A percentile compares a stretch with the other conserved stretches of the same genome.
Conservation (phyloP, 345 rosid species). For the Aquilaria sinensis region DNA sequence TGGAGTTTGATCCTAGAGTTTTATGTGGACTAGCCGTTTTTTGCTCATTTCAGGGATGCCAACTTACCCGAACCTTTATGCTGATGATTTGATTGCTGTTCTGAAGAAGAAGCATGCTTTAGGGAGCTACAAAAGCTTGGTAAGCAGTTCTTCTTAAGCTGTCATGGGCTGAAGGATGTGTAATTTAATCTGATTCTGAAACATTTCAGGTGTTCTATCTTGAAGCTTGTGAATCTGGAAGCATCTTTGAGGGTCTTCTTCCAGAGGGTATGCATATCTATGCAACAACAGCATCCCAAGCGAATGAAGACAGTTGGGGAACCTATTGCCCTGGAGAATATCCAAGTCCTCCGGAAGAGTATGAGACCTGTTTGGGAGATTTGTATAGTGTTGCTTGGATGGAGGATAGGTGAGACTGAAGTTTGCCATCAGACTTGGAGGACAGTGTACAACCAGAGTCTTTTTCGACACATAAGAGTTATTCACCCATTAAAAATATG, state of each 20-base stretch:
- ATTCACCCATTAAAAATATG: too few species aligned
- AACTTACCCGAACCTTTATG: conserved; percentile 67
- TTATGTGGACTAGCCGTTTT: not conserved
- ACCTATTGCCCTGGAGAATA: conserved; percentile 88
- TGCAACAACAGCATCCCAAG: conserved; percentile 86
- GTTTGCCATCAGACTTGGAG: not conserved
- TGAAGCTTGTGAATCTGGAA: conserved; percentile 96
- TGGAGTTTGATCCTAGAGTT: too few species aligned
- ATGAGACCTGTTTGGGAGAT: conserved; percentile 90
- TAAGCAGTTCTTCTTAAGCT: conserved; percentile 12
- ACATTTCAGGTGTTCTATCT: conserved; percentile 77
- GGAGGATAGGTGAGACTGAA: conserved; percentile 72
- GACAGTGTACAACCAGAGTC: too few species aligned
- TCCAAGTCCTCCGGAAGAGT: conserved; percentile 83
- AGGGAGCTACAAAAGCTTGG: conserved; percentile 73
- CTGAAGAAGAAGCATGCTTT: conserved; percentile 69
- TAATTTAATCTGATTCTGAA: not conserved
- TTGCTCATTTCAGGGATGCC: conserved; percentile 62
- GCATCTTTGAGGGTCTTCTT: conserved; percentile 94
- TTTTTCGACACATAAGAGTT: too few species aligned
- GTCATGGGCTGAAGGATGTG: not conserved
- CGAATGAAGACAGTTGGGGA: conserved; percentile 89
- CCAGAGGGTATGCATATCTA: conserved; percentile 74
- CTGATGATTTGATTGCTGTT: conserved; percentile 60
- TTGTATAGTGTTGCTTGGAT: conserved; percentile 89